A percentile compares a stretch with the other conserved stretches of the same genome.
These are phyloP conservation scores for Lipomyces orientalis DNA, from an alignment of 805 yeast genomes.

Conservation along the genomic window DNA sequence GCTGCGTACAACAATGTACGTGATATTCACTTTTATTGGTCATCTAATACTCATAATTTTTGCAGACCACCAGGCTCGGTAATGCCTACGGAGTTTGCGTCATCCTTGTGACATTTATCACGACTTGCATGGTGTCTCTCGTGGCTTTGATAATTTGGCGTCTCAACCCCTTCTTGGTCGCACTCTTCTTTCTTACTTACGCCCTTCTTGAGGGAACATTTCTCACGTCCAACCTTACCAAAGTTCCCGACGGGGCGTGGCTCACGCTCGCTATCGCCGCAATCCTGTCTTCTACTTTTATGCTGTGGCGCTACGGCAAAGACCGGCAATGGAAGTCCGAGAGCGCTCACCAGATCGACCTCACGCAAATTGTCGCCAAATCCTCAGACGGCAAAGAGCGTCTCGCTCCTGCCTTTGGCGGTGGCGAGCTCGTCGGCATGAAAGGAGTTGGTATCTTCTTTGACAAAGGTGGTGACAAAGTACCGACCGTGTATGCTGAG, in stretches of 20 bases:
- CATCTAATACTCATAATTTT: neutral
- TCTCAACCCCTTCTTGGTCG: conserved; percentile 47
- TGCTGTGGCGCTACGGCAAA: conserved; percentile 21
- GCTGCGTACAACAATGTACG: conserved; percentile 55
- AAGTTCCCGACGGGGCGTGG: conserved; percentile 66
- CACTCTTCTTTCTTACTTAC: conserved; percentile 49
- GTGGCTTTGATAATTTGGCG: conserved; percentile 55
- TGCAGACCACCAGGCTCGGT: conserved; percentile 52
- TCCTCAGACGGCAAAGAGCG: neutral
- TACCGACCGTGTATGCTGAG: conserved; percentile 20
- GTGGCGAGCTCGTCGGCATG: conserved; percentile 1
- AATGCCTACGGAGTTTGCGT: conserved; percentile 67
- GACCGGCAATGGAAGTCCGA: conserved; percentile 24
- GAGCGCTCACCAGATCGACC: neutral
- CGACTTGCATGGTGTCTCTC: conserved; percentile 53
- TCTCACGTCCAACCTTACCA: conserved; percentile 56
- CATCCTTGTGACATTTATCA: conserved; percentile 58
- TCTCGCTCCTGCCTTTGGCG: neutral
- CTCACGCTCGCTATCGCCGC: conserved; percentile 53
- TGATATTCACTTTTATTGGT: neutral
- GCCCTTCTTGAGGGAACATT: conserved; percentile 39
- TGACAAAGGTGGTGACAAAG: conserved; percentile 21
- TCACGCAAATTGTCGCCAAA: too few species aligned
- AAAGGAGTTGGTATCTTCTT: conserved; percentile 10
- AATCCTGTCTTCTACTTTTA: conserved; percentile 7